Evolutionary conservation across 768 basidiomycete genomes (phyloP), one percentile per base, ranked within the genome.

Genomic region (Harrya chromipes): DNA sequence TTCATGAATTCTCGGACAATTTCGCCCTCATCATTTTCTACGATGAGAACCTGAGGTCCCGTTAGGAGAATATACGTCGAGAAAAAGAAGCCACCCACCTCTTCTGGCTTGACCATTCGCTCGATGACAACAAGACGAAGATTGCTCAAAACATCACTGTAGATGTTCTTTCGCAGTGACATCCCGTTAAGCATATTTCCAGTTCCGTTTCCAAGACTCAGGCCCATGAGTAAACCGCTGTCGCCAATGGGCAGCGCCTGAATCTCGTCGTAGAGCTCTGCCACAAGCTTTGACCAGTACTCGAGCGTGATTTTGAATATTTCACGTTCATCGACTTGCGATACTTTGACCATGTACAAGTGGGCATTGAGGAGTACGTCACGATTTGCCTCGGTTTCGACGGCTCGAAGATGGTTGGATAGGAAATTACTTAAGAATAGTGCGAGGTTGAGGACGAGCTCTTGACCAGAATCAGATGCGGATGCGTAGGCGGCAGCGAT

Each of bases 1-100:
- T 98, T 91, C 92, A 97, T 91, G 71, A 97, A 97, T 69, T 99
- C 97, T 53, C 97, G 84, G 11, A 99, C 97, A 53, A 98, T 97
- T 76, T 99, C 97, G 51, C 97, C 97, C 69, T 99, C 97, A 55
- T 99, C 97, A 62, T 99, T 98, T 72, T 98, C 97, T 21, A 97
- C 97, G 57, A 98, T 94, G 41, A 99, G 76, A 7, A 98, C 94
- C 94, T 97, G 46, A 16, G 12, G 51, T 19, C 50, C 19, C 47
- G 26, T 55, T 50, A 57, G 49, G 1, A 23, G 34, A 24, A 34
- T 39, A 52, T 35, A 31, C 29, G 34, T 36, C 29, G 20, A 50
- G 35, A 8, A 34, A 35, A 52, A 37, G 13, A 24, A 34, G 13
- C 38, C 56, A 46, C 79, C 35, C 52, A 93, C 95, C 81, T 99